Evolutionary conservation across 2,329 filamentous ascomycete genomes (phyloP).

Genomic region (Fusarium aywerte): DNA sequence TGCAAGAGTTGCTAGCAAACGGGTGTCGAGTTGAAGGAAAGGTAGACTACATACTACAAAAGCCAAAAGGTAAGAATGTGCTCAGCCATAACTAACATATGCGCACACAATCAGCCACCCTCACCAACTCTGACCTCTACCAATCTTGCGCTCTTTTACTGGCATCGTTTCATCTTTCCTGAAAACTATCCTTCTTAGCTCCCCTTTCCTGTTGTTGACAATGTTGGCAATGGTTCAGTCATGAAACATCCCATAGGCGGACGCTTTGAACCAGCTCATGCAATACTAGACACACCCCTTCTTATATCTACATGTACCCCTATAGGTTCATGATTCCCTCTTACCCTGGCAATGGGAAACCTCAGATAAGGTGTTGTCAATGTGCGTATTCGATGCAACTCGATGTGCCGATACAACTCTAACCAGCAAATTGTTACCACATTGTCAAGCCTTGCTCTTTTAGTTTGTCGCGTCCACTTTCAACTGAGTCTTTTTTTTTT

Average conservation of each 20-base stretch:
- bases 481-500: background rate
- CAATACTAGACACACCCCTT: conserved; percentile 18
- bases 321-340: conserved; percentile 2
- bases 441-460: conserved; percentile 23
- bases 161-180: background rate
- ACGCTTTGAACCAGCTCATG: conserved; percentile 30
- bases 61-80: background rate
- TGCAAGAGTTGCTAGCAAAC: background rate
- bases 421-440: conserved; percentile 21
- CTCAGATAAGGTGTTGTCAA: conserved; percentile 43
- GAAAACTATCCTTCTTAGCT: background rate
- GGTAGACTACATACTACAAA: background rate
- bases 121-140: background rate
- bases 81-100: background rate
- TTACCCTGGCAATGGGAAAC: background rate
- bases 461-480: conserved; percentile 3
- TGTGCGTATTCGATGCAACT: conserved; percentile 29
- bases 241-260: conserved; percentile 35
- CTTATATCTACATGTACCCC: background rate
- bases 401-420: conserved; percentile 41
- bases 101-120: background rate
- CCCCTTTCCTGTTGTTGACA: conserved; percentile 22
- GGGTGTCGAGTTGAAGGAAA: background rate
- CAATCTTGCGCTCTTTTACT: background rate
- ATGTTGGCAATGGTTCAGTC: conserved; percentile 7